Evolutionary conservation across 164 flowering plant genomes (phyloP), one percentile per base, ranked within the genome.

Genomic region (Umbellularia californica): DNA sequence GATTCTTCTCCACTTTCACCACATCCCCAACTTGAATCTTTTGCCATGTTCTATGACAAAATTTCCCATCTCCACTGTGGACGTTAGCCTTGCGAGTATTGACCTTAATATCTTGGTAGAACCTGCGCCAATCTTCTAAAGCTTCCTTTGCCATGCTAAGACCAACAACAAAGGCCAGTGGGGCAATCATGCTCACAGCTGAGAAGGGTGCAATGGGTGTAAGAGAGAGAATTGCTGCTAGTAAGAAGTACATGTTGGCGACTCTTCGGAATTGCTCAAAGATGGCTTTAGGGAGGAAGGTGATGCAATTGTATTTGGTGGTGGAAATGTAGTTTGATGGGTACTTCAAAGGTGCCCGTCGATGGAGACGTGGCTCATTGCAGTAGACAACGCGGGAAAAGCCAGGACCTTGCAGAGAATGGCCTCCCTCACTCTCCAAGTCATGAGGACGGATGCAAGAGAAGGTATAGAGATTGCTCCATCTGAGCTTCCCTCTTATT

Each of bases 181-280:
- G 99, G 33, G 94, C 93, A 77, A 95, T 89, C 95, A 93, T 90
- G 82, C 99, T 95, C 65, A 85, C 83, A 35, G 95, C 75, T 64
- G 88, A 74, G 81, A 92, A 95, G 14, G 98, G 98, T 0, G 97
- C 73, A 47, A 93, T 78, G 2, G 90, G 83, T 27, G 97, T 88
- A 9, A 90, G 81, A 0, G 99, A 93, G 28, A 92, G 78, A 63
- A 73, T 35, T 23, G 97, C 97, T 67, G 96, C 91, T 74, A 91
- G 68, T 41, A 95, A 98, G 72, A 95, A 95, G 83, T 95, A 95
- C 55, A 95, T 7, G 78, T 95, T 95, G 50, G 99, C 99, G 74
- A 92, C 99, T n/a, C 99, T 81, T 2, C 92, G 82, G 68, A 95
- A 95, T 77, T 95, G 99, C 88, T 95, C 99, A 74, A 90, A 95